Percentiles rank a stretch among this genome's conserved stretches.
phyloP scores from a whole-genome alignment of 148 eudicot genomes.

The Diospyros kaki region DNA sequence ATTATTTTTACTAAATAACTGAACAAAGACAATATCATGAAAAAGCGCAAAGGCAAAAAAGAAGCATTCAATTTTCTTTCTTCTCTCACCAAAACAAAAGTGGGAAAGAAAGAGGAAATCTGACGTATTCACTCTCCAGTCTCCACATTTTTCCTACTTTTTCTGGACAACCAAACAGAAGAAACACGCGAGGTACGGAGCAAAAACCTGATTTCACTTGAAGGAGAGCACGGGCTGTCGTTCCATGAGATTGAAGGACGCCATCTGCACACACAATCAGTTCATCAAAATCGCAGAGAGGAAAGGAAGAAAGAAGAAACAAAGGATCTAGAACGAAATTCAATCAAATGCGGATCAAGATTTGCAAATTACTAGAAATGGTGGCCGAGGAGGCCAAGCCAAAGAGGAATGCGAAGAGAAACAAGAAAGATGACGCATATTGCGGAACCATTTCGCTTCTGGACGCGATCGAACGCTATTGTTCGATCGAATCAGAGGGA shows the following conservation, averaged over 20 bases:
- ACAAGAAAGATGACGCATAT: conserved; percentile 28
- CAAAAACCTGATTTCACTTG: conserved; percentile 41
- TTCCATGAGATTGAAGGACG: conserved; percentile 35
- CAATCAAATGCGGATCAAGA: background rate
- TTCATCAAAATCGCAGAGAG: background rate
- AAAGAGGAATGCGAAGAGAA: conserved; percentile 44
- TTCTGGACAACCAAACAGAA: conserved; percentile 1
- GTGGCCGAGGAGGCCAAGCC: conserved; percentile 43
- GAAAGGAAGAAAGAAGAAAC: background rate
- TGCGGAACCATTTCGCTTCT: conserved; percentile 34
- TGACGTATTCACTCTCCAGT: background rate
- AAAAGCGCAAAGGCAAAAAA: no score
- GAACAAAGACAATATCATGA: no score
- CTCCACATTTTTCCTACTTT: background rate
- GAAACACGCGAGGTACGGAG: conserved; percentile 1
- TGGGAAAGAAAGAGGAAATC: background rate
- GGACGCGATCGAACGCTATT: background rate
- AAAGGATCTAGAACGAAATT: background rate
- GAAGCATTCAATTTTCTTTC: background rate
- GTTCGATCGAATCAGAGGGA: conserved; percentile 1
- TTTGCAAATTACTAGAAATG: conserved; percentile 32
- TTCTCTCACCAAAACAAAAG: background rate
- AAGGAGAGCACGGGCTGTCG: conserved; percentile 57
- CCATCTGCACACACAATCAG: conserved; percentile 33
- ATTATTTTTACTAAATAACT: no score